Conservation (phyloP, 1,139 yeast species). For the Zygoascus hellenicus region DNA sequence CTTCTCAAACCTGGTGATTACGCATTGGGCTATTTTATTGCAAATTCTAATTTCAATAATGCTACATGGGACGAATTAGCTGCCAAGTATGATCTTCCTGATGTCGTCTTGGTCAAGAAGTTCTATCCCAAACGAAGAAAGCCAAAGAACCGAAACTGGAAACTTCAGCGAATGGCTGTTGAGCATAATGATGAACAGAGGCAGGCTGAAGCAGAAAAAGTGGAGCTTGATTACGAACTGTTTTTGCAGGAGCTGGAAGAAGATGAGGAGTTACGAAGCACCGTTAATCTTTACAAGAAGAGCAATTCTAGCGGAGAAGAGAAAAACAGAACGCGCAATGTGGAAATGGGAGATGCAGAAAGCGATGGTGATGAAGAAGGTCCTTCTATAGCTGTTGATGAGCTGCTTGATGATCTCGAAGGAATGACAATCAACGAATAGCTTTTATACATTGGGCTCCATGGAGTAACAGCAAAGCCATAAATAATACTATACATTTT, state of each 20-base stretch:
- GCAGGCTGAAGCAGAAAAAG: slow-evolving; percentile 83
- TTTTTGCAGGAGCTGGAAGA: slow-evolving; percentile 97
- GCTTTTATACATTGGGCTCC: background rate
- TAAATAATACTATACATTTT: slow-evolving; percentile 3
- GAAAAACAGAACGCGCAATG: slow-evolving; percentile 34
- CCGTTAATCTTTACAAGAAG: slow-evolving; percentile 83
- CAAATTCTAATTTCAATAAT: slow-evolving; percentile 81
- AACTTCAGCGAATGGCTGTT: slow-evolving; percentile 95
- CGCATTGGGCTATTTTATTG: slow-evolving; percentile 80
- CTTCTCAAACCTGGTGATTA: slow-evolving; percentile 95
- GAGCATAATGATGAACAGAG: slow-evolving; percentile 87
- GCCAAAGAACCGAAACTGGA: slow-evolving; percentile 88
- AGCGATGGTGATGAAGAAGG: slow-evolving; percentile 30
- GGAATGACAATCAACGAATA: slow-evolving; percentile 73
- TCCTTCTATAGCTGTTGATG: slow-evolving; percentile 41
- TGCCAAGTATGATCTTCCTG: slow-evolving; percentile 49
- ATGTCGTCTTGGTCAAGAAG: slow-evolving; percentile 88
- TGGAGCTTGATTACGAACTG: slow-evolving; percentile 90
- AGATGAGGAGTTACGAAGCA: slow-evolving; percentile 89
- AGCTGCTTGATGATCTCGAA: slow-evolving; percentile 64
- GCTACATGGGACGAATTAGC: slow-evolving; percentile 74
- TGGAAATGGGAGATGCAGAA: slow-evolving; percentile 35
- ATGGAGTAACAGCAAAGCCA: background rate
- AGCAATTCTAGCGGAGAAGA: slow-evolving; percentile 25
- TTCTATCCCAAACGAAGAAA: slow-evolving; percentile 73